Evolutionary conservation across 306 rosid genomes (phyloP).

Genomic region (Vachellia pachyceras): DNA sequence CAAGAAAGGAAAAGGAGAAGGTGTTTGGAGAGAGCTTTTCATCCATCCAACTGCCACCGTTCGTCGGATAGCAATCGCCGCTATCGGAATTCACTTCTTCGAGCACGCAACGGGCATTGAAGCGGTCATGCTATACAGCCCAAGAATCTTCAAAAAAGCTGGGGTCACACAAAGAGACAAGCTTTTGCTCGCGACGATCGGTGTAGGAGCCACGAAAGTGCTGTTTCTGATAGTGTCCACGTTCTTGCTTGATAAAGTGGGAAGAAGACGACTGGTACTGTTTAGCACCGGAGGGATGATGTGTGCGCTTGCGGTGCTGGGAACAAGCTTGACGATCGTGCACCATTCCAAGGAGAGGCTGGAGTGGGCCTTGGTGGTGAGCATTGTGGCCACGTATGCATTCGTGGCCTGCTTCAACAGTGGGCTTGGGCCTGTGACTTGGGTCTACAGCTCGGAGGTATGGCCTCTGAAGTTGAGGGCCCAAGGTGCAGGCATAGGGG

Average conservation of each 20-base stretch:
- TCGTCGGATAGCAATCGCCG: conserved; percentile 66
- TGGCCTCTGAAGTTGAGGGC: conserved; percentile 78
- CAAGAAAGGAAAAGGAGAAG: conserved; percentile 29
- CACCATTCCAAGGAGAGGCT: conserved; percentile 35
- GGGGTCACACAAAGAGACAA: conserved; percentile 61
- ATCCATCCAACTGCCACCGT: conserved; percentile 58
- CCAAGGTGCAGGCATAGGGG: conserved; percentile 68
- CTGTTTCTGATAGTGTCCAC: conserved; percentile 51
- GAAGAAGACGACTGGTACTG: conserved; percentile 61
- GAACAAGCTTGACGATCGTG: conserved; percentile 62
- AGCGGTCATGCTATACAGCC: conserved; percentile 76
- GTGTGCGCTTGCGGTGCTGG: conserved; percentile 48
- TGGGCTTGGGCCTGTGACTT: conserved; percentile 80
- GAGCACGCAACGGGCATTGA: conserved; percentile 83
- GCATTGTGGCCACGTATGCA: conserved; percentile 54
- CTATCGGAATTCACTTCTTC: conserved; percentile 75
- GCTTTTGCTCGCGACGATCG: conserved; percentile 72
- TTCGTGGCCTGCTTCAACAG: conserved; percentile 67
- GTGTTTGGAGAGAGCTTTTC: conserved; percentile 71
- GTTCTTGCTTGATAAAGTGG: conserved; percentile 62
- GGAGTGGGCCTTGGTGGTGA: conserved; percentile 59
- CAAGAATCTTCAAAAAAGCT: conserved; percentile 77
- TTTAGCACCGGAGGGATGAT: conserved; percentile 63
- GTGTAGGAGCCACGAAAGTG: conserved; percentile 64
- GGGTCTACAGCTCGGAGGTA: conserved; percentile 84